Evolutionary conservation across 2,329 filamentous ascomycete genomes (phyloP).

Genomic region (Parastagonospora avenae): DNA sequence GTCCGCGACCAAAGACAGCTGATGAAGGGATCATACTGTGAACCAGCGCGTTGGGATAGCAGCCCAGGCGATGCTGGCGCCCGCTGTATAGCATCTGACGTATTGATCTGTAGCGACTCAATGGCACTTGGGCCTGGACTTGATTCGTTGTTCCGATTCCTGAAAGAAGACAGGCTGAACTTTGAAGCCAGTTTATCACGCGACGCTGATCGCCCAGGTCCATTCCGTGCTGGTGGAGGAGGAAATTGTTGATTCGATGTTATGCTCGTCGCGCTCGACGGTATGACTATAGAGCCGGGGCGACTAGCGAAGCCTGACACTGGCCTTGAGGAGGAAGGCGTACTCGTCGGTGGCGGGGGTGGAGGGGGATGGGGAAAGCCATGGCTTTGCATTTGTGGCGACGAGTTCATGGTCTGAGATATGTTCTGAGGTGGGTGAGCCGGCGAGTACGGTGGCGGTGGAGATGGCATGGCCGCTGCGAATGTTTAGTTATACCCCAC

Average conservation of each 20-base stretch:
- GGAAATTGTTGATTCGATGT: constrained; percentile 45
- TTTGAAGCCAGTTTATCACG: constrained; percentile 45
- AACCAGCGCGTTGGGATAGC: constrained; percentile 29
- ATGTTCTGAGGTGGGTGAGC: constrained; percentile 45
- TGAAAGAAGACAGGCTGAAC: constrained; percentile 48
- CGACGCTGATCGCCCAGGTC: constrained; percentile 45
- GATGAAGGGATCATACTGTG: constrained; percentile 24
- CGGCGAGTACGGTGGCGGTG: constrained; percentile 56
- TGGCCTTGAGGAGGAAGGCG: constrained; percentile 34
- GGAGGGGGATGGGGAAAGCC: constrained; percentile 45
- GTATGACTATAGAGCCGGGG: constrained; percentile 37
- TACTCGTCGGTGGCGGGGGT: constrained; percentile 30
- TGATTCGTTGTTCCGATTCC: constrained; percentile 41
- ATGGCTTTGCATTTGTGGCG: constrained; percentile 44
- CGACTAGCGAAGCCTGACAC: constrained; percentile 38
- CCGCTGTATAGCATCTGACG: constrained; percentile 46
- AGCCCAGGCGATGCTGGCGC: constrained; percentile 49
- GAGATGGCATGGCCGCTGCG: constrained; percentile 55
- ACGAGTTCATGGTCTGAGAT: constrained; percentile 41
- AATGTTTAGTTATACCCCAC: constrained; percentile 2
- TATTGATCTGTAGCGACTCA: constrained; percentile 45
- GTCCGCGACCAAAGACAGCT: neutral
- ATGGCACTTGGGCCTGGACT: constrained; percentile 45
- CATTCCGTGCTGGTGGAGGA: constrained; percentile 44
- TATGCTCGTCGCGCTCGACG: constrained; percentile 43